Conservation (phyloP, 176 grass and related monocot genomes). For the Eremochloa ophiuroides region DNA sequence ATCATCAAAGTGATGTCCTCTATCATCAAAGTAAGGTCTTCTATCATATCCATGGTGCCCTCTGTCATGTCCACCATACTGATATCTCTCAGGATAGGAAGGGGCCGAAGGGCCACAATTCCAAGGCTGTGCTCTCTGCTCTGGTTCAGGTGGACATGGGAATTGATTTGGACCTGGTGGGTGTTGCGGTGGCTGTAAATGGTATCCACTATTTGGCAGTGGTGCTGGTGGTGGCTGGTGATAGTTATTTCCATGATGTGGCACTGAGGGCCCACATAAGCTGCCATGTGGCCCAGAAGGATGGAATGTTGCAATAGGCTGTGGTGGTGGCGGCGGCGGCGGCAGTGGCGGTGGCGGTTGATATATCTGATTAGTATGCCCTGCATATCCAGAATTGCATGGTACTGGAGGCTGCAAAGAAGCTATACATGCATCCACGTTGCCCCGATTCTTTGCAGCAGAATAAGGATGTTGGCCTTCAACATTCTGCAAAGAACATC, state of each 20-base stretch:
- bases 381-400: constrained; percentile 55
- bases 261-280: constrained; percentile 32
- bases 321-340: constrained; percentile 29
- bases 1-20: constrained; percentile 38
- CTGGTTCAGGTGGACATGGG: constrained; percentile 56
- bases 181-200: constrained; percentile 58
- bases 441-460: constrained; percentile 37
- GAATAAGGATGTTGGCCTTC: constrained; percentile 54
- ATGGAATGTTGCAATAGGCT: constrained; percentile 21
- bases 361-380: constrained; percentile 54
- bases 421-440: constrained; percentile 36
- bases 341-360: constrained; percentile 42
- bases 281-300: constrained; percentile 38
- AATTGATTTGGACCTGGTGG: constrained; percentile 60
- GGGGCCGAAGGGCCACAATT: constrained; percentile 32
- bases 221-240: constrained; percentile 45
- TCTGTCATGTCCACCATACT: constrained; percentile 49
- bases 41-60: constrained; percentile 40
- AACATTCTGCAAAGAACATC: constrained; percentile 60
- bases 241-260: constrained; percentile 70
- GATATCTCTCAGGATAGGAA: constrained; percentile 51
- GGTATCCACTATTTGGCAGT: constrained; percentile 61
- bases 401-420: constrained; percentile 38
- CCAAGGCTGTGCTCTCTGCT: constrained; percentile 58
- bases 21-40: constrained; percentile 42